Evolutionary conservation across 176 grass and related monocot genomes (phyloP).

Genomic region (Aegilops longissima): DNA sequence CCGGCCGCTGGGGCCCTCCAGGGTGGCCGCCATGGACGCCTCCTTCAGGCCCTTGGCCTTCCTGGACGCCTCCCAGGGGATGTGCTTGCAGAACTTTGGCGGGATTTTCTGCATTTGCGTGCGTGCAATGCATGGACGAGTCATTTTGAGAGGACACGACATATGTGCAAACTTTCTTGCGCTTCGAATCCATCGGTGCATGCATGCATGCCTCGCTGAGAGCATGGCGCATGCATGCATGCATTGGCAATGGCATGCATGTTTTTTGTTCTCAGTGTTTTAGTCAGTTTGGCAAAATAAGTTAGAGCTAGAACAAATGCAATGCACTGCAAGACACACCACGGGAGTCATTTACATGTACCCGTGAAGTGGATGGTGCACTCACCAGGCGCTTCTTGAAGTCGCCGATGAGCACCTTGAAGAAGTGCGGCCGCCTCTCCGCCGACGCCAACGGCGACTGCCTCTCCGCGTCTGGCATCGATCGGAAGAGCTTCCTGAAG

Average conservation of each 20-base stretch:
- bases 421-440: conserved; percentile 80
- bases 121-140: not conserved
- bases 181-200: not conserved
- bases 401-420: conserved; percentile 89
- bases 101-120: conserved; percentile 69
- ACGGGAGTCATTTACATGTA: not conserved
- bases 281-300: not conserved
- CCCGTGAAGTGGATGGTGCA: not conserved
- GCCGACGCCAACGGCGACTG: conserved; percentile 25
- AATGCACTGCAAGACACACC: not conserved
- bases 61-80: conserved; percentile 45
- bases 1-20: conserved; percentile 68
- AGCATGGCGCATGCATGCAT: not conserved
- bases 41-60: conserved; percentile 32
- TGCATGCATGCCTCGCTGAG: not conserved
- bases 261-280: not conserved
- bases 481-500: not conserved
- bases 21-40: conserved; percentile 49
- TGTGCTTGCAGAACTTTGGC: conserved; percentile 75
- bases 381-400: conserved; percentile 75
- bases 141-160: not conserved
- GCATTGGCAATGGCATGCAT: not conserved
- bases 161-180: not conserved
- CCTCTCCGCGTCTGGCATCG: conserved; percentile 28
- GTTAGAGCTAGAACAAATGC: not conserved